These are phyloP conservation scores for Closterium sp. DNA, from an alignment of 139 green algal species.

Conservation along the genomic window DNA sequence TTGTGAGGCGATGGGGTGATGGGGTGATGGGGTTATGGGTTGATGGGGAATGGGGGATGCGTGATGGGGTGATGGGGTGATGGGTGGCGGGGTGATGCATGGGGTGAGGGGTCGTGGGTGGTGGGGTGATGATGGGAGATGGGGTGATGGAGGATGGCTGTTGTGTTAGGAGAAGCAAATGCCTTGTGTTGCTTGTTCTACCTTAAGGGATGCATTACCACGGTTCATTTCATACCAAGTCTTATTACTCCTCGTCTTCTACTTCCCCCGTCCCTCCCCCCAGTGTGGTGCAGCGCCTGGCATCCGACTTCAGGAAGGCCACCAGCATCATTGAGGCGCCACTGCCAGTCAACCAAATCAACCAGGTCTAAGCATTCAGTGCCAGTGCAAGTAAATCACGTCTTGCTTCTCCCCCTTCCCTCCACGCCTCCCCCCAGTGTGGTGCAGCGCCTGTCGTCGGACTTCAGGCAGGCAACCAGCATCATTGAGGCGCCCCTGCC, in stretches of 20 bases:
- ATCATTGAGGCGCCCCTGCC: constrained; percentile 21
- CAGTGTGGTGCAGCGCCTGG: constrained; percentile 27
- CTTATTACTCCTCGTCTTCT: no score
- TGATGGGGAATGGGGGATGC: not conserved
- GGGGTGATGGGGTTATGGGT: not conserved
- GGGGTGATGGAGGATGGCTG: not conserved
- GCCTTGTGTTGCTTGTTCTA: no score
- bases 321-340: constrained; percentile 7
- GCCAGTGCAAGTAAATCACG: no score
- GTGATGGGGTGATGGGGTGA: not conserved
- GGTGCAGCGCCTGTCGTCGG: constrained; percentile 18
- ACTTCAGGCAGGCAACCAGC: constrained; percentile 19
- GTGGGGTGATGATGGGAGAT: not conserved
- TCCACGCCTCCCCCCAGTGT: not conserved
- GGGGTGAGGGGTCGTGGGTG: not conserved
- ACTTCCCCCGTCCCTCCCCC: constrained; percentile 1
- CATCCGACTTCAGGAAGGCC: constrained; percentile 24
- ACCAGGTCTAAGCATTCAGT: no score
- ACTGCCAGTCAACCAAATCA: not conserved
- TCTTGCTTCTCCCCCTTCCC: no score
- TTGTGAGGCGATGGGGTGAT: not conserved
- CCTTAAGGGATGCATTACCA: no score
- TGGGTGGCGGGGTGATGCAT: not conserved
- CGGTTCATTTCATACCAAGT: no score
- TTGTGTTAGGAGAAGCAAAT: no score